Percentiles rank a stretch among this genome's conserved stretches.
Conservation (phyloP, 257 asterid species). For the Solanum rostratum region DNA sequence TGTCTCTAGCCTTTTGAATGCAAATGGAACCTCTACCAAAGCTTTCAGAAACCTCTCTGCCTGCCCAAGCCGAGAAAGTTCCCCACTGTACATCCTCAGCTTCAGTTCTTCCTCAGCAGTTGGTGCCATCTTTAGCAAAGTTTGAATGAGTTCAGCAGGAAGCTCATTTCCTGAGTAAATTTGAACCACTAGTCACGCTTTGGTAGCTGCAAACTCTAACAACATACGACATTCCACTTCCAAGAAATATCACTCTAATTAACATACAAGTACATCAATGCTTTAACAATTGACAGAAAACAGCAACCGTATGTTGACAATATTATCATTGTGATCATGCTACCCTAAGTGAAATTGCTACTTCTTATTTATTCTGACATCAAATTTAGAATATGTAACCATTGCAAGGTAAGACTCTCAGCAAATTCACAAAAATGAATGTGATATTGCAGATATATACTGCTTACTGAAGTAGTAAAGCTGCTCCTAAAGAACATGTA, state of each 20-base stretch:
- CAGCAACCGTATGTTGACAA: not conserved
- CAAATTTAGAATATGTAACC: not conserved
- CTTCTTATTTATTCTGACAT: not conserved
- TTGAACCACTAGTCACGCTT: not conserved
- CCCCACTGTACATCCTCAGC: slow-evolving; percentile 65
- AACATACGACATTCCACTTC: not conserved
- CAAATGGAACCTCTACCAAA: slow-evolving; percentile 71
- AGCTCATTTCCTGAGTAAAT: slow-evolving; percentile 74
- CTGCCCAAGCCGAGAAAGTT: slow-evolving; percentile 72
- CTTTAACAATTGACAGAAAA: not conserved
- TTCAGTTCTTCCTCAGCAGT: slow-evolving; percentile 80
- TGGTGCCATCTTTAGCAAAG: slow-evolving; percentile 76
- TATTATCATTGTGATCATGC: not conserved
- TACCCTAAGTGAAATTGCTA: not conserved
- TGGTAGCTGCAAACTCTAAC: not conserved
- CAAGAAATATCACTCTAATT: slow-evolving; percentile 6
- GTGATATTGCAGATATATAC: not conserved
- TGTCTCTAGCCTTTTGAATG: slow-evolving; percentile 69
- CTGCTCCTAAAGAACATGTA: not conserved
- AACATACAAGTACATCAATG: not conserved
- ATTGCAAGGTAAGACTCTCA: not conserved
- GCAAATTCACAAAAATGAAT: not conserved
- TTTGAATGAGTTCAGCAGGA: slow-evolving; percentile 71
- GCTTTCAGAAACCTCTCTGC: slow-evolving; percentile 88
- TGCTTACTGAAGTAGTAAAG: not conserved